Base-by-base conservation (phyloP, 2,329 filamentous ascomycete genomes). In the Ilyonectria sp. region DNA sequence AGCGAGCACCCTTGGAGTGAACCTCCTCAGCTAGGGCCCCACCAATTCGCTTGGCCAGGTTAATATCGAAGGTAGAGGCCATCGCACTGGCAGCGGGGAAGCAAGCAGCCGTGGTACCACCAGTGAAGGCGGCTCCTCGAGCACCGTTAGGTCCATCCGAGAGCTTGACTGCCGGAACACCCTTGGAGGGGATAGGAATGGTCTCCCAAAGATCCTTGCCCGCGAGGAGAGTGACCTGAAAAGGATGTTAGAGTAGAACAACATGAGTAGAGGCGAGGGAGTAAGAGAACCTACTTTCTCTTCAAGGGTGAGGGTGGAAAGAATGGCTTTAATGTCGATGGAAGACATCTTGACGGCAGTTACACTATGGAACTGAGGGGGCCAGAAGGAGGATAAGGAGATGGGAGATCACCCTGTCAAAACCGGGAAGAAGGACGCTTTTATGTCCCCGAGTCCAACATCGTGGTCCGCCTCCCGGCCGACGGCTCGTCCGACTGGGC, bases 1-100 rank as follows among this genome's bases (percentile, higher is more conserved):
- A 87, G 72, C 93, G 91, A 9, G 92, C 87, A 61, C 92, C 92
- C 80, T 94, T 95, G 66, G 74, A 76, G 6, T 77, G 76, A 6
- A 78, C 76, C 63, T 82, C 90, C 35, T 90, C 85, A 23, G 87
- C 90, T 69, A 92, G 85, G 19, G 89, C 81, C 44, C 83, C 79
- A n/a, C 90, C 90, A 19, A 91, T 84, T 61, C 87, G 79, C 59
- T 86, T 80, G 50, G 91, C 84, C 26, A 92, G 79, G 8, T 88
- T 85, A 3, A 83, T 74, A 74, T 92, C 89, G 82, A 89, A 92
- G 21, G 90, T 91, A 19, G 90, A 88, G 7, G 89, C 90, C 68
- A 92, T 73, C 33, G 74, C 70, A 60, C 77, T 78, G 21, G 77
- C 79, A 35, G 73, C 78, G 10, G 75, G 76, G 46, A 76, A 76